A percentile compares a stretch with the other conserved stretches of the same genome.
phyloP scores from a whole-genome alignment of 345 rosid species.

The Rhizophora mangle region DNA sequence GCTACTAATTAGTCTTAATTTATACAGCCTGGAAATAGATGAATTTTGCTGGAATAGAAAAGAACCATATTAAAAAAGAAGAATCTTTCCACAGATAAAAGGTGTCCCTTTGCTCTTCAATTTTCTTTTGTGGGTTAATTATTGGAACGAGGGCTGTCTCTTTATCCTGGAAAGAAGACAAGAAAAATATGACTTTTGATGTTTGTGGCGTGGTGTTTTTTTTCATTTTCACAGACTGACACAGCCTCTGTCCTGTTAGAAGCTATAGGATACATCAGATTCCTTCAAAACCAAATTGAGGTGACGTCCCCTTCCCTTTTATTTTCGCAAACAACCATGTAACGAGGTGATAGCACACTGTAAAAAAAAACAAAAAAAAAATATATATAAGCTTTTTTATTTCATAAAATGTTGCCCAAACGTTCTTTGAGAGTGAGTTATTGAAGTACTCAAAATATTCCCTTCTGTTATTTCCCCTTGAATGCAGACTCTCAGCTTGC shows the following conservation, averaged over 20 bases:
- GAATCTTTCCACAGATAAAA: no score
- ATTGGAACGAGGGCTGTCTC: background rate
- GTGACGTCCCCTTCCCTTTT: slow-evolving; percentile 33
- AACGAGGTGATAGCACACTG: slow-evolving; percentile 6
- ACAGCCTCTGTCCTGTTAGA: slow-evolving; percentile 96
- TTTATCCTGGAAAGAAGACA: slow-evolving; percentile 7
- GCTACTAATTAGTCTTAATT: no score
- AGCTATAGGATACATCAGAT: slow-evolving; percentile 95
- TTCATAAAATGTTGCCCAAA: slow-evolving; percentile 4
- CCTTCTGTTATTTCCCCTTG: slow-evolving; percentile 17
- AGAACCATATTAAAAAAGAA: no score
- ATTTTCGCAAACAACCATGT: slow-evolving; percentile 24
- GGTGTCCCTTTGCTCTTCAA: background rate
- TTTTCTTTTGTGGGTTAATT: background rate
- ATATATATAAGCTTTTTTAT: background rate
- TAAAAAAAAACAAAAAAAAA: no score
- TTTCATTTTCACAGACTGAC: slow-evolving; percentile 73
- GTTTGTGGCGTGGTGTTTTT: slow-evolving; percentile 30
- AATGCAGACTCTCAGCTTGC: slow-evolving; percentile 78
- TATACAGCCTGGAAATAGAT: no score
- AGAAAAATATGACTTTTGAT: slow-evolving; percentile 32
- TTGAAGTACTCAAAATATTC: slow-evolving; percentile 9
- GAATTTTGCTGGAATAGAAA: no score
- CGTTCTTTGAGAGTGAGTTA: slow-evolving; percentile 11
- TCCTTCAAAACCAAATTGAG: slow-evolving; percentile 96